A percentile compares a stretch with the other conserved stretches of the same genome.
These are phyloP conservation scores for Rutstroemia sp. DNA, from an alignment of 2,329 filamentous ascomycete species.

Conservation along the genomic window DNA sequence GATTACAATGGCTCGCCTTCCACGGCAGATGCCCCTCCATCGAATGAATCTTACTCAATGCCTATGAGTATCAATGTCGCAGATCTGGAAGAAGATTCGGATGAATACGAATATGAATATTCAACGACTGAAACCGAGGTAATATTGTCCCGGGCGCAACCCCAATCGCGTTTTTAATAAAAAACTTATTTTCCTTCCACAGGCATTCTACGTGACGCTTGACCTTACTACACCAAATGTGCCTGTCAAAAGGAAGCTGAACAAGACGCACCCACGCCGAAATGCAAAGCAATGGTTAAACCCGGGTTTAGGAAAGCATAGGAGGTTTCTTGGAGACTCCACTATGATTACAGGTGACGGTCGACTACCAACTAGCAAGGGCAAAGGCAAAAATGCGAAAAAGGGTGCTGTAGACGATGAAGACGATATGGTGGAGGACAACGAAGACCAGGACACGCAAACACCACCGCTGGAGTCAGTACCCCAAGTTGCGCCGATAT, in stretches of 20 bases:
- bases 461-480: conserved; percentile 17
- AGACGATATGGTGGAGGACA: conserved; percentile 15
- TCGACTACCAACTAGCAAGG: neutral
- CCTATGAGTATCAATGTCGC: conserved; percentile 5
- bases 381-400: conserved; percentile 3
- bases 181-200: conserved; percentile 5
- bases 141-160: neutral
- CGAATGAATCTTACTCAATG: conserved; percentile 3
- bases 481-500: neutral
- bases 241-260: conserved; percentile 15
- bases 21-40: conserved; percentile 16
- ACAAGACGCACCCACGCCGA: conserved; percentile 10
- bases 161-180: neutral
- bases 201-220: conserved; percentile 59
- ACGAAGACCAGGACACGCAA: conserved; percentile 17
- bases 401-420: conserved; percentile 5
- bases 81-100: conserved; percentile 32
- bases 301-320: conserved; percentile 7
- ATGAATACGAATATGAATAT: conserved; percentile 63
- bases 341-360: conserved; percentile 3
- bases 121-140: conserved; percentile 57
- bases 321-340: conserved; percentile 1
- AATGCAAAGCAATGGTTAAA: conserved; percentile 18
- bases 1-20: conserved; percentile 10
- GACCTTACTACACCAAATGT: conserved; percentile 44